Conservation (phyloP, 2,329 filamentous ascomycete species). For the Curvularia verruculosa region DNA sequence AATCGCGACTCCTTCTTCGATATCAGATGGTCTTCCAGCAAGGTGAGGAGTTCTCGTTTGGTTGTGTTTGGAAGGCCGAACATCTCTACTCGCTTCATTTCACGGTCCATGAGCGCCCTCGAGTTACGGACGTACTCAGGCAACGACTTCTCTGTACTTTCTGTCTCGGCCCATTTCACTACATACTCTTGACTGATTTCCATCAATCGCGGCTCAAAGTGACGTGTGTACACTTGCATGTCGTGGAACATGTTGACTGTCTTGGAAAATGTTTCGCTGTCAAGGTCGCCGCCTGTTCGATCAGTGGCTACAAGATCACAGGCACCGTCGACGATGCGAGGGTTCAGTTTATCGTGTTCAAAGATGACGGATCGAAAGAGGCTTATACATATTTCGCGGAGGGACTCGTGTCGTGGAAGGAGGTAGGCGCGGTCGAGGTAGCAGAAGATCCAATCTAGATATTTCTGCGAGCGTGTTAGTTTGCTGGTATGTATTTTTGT, state of each 20-base stretch:
- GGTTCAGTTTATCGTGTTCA: conserved; percentile 58
- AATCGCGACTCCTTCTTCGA: conserved; percentile 64
- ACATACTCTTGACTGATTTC: conserved; percentile 72
- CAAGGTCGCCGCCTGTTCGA: conserved; percentile 62
- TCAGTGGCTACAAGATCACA: conserved; percentile 78
- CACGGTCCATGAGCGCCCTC: conserved; percentile 70
- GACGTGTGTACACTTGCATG: conserved; percentile 77
- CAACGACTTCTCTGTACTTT: conserved; percentile 66
- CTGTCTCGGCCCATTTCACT: conserved; percentile 69
- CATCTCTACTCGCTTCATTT: conserved; percentile 76
- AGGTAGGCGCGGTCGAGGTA: conserved; percentile 92
- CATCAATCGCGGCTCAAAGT: conserved; percentile 80
- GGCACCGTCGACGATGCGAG: conserved; percentile 68
- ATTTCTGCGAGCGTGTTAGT: conserved; percentile 58
- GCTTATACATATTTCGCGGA: conserved; percentile 80
- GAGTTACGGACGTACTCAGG: conserved; percentile 77
- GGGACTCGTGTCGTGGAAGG: conserved; percentile 73
- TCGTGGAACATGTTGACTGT: conserved; percentile 83
- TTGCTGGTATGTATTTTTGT: neutral
- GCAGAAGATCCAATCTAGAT: conserved; percentile 87
- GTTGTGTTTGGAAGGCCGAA: conserved; percentile 86
- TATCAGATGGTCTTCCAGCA: conserved; percentile 76
- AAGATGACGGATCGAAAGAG: conserved; percentile 73
- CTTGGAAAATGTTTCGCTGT: conserved; percentile 71
- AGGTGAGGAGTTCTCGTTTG: conserved; percentile 73